Evolutionary conservation across 2,329 filamentous ascomycete genomes (phyloP).

Genomic region (Sordariomycetes sp.): DNA sequence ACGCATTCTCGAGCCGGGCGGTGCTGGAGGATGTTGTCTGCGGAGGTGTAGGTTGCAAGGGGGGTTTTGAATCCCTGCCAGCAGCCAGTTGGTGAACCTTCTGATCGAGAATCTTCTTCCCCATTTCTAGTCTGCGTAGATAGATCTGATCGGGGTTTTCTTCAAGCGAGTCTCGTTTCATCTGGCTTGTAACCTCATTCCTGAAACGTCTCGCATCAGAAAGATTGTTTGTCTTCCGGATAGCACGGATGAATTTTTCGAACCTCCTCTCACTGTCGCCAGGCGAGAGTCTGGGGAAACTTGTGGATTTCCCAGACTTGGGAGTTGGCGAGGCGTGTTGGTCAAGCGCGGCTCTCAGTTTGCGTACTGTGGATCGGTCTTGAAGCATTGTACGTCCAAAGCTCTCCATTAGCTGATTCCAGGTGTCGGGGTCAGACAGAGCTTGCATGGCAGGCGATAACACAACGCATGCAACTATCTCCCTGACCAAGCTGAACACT

Average conservation of each 20-base stretch:
- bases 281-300: constrained; percentile 67
- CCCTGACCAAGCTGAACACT: constrained; percentile 68
- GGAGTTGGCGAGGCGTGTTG: constrained; percentile 81
- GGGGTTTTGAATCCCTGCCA: constrained; percentile 29
- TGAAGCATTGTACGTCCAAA: constrained; percentile 79
- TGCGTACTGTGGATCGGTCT: constrained; percentile 88
- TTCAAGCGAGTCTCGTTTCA: constrained; percentile 69
- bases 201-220: constrained; percentile 88
- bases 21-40: constrained; percentile 19
- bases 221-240: constrained; percentile 77
- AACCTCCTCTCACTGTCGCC: constrained; percentile 86
- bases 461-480: constrained; percentile 89
- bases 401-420: constrained; percentile 93
- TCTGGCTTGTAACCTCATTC: constrained; percentile 81
- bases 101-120: constrained; percentile 80
- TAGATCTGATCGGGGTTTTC: constrained; percentile 78
- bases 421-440: constrained; percentile 84
- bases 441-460: constrained; percentile 68
- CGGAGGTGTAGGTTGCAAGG: constrained; percentile 11
- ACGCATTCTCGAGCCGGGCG: constrained; percentile 61
- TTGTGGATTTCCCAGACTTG: constrained; percentile 46
- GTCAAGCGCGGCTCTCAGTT: constrained; percentile 81
- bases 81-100: constrained; percentile 71
- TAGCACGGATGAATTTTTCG: constrained; percentile 83
- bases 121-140: constrained; percentile 78